Conservation (phyloP, 2,329 filamentous ascomycete genomes). For the Aphanocladium album region DNA sequence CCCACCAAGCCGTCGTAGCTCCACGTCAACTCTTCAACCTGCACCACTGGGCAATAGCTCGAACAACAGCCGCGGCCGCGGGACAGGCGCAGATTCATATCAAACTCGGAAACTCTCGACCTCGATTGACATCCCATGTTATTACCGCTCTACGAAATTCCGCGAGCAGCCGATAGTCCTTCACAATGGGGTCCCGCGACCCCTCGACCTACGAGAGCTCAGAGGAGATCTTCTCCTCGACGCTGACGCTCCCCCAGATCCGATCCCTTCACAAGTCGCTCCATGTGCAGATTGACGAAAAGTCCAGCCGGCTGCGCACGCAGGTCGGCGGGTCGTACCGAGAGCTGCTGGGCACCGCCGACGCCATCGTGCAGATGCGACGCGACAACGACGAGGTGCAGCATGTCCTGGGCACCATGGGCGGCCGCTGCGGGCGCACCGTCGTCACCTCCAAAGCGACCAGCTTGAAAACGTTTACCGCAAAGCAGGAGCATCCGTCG, state of each 20-base stretch:
- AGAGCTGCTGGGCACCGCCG: slow-evolving; percentile 84
- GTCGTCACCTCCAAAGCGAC: slow-evolving; percentile 61
- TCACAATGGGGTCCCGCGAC: slow-evolving; percentile 41
- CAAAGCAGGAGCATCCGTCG: slow-evolving; percentile 23
- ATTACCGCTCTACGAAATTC: not conserved
- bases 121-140: not conserved
- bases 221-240: slow-evolving; percentile 49
- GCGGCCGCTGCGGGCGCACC: slow-evolving; percentile 68
- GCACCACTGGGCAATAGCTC: not conserved
- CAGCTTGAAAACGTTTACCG: slow-evolving; percentile 47
- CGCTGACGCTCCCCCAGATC: slow-evolving; percentile 58
- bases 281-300: slow-evolving; percentile 56
- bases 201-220: slow-evolving; percentile 41
- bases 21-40: slow-evolving; percentile 4
- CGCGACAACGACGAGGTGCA: slow-evolving; percentile 71
- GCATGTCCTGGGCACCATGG: slow-evolving; percentile 64
- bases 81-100: not conserved
- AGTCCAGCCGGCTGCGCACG: slow-evolving; percentile 55
- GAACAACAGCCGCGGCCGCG: not conserved
- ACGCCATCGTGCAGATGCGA: slow-evolving; percentile 90
- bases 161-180: slow-evolving; percentile 3
- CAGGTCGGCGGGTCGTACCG: slow-evolving; percentile 70
- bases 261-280: slow-evolving; percentile 57
- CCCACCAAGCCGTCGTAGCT: not conserved
- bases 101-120: not conserved